These are phyloP conservation scores for Pseudogymnoascus sp. DNA, from an alignment of 2,329 filamentous ascomycete species.

Conservation along the genomic window DNA sequence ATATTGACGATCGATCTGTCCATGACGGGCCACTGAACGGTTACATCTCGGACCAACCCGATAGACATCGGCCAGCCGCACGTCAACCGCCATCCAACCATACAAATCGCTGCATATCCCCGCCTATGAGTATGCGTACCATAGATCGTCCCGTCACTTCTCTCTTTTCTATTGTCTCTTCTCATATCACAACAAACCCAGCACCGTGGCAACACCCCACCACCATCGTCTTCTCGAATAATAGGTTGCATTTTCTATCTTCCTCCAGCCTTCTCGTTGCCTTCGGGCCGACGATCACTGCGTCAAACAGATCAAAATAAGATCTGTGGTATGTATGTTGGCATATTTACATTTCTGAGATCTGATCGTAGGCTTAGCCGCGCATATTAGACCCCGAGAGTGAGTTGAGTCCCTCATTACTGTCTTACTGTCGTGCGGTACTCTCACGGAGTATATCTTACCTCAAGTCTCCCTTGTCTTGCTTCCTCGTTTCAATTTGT, in stretches of 20 bases:
- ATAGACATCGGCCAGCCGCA: neutral
- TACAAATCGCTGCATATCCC: neutral
- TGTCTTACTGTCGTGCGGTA: neutral
- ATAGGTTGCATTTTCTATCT: neutral
- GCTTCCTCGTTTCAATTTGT: neutral
- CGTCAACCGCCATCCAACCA: neutral
- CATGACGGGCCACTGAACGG: neutral
- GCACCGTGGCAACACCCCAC: neutral
- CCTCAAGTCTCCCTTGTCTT: neutral
- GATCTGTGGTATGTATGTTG: neutral
- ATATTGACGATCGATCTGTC: neutral
- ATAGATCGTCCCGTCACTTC: neutral
- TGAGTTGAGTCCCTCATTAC: neutral
- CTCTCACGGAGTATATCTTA: neutral
- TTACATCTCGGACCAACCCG: constrained; percentile 4
- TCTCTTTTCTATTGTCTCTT: neutral
- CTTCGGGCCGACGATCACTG: neutral
- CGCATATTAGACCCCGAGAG: neutral
- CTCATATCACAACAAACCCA: neutral
- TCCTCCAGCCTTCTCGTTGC: neutral
- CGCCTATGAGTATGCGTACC: neutral
- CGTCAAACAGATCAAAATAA: neutral
- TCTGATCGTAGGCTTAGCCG: constrained; percentile 1
- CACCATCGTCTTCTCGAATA: neutral
- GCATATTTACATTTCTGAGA: constrained; percentile 3